Conservation (phyloP, 495 filamentous ascomycete species). For the Pyrenopolyporus hunteri region DNA sequence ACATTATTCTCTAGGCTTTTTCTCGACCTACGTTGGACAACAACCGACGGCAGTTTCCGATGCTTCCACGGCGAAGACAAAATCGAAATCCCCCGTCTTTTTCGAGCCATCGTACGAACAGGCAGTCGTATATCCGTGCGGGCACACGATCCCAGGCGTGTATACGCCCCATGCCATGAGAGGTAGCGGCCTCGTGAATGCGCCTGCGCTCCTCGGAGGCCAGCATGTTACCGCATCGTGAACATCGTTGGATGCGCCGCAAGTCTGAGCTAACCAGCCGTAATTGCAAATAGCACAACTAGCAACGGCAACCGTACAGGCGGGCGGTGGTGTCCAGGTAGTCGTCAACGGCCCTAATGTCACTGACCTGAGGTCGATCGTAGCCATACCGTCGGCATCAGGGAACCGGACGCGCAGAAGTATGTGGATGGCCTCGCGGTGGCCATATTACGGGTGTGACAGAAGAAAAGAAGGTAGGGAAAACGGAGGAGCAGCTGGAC, state of each 20-base stretch:
- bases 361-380: background rate
- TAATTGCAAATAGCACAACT: background rate
- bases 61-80: background rate
- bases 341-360: slow-evolving; percentile 7
- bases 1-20: background rate
- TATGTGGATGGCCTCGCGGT: no score
- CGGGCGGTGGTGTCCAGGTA: slow-evolving; percentile 6
- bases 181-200: background rate
- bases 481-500: no score
- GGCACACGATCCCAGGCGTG: slow-evolving; percentile 8
- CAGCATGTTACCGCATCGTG: slow-evolving; percentile 1
- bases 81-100: slow-evolving; percentile 13
- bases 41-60: slow-evolving; percentile 14
- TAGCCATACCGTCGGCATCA: background rate
- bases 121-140: slow-evolving; percentile 12
- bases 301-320: background rate
- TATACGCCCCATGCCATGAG: slow-evolving; percentile 14
- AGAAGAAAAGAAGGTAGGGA: no score
- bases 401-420: background rate
- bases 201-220: slow-evolving; percentile 3
- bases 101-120: slow-evolving; percentile 11
- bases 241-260: background rate
- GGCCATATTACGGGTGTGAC: no score
- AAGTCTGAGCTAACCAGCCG: slow-evolving; percentile 13
- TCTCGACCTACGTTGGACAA: slow-evolving; percentile 15